These are phyloP conservation scores for Lepiota venenata DNA, from an alignment of 768 basidiomycete genomes.

Conservation along the genomic window DNA sequence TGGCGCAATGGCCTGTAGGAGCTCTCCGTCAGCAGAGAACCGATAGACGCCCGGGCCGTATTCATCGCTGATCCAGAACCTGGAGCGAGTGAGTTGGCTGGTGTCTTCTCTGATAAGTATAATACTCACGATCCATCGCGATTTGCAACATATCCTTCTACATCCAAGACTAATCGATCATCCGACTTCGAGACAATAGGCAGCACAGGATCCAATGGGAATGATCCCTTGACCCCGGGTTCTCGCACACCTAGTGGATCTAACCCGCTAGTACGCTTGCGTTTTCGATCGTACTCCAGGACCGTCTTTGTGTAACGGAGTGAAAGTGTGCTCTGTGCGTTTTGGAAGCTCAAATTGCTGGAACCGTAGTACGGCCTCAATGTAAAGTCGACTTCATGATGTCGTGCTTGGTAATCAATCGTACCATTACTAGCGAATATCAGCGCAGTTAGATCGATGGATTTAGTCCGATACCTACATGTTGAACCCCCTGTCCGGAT, in stretches of 20 bases:
- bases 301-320: conserved; percentile 48
- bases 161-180: conserved; percentile 49
- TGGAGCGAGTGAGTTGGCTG: conserved; percentile 16
- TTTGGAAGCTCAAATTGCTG: conserved; percentile 41
- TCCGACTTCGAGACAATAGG: conserved; percentile 41
- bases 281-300: conserved; percentile 44
- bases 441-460: not conserved
- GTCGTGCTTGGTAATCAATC: conserved; percentile 60
- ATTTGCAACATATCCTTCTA: conserved; percentile 56
- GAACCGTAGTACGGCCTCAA: conserved; percentile 52
- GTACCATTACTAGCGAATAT: conserved; percentile 34
- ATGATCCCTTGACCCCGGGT: conserved; percentile 26
- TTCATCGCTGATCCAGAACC: conserved; percentile 67
- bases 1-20: conserved; percentile 57
- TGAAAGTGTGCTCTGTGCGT: conserved; percentile 48
- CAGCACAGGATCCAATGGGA: conserved; percentile 36
- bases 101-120: not conserved
- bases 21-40: conserved; percentile 40
- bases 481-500: conserved; percentile 61
- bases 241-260: conserved; percentile 46
- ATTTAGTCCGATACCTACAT: conserved; percentile 33
- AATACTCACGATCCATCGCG: conserved; percentile 53
- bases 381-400: conserved; percentile 56
- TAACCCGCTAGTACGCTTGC: conserved; percentile 51
- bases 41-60: conserved; percentile 67